phyloP scores from a whole-genome alignment of 108 stramenopile species.

The Skeletonema tropicum region DNA sequence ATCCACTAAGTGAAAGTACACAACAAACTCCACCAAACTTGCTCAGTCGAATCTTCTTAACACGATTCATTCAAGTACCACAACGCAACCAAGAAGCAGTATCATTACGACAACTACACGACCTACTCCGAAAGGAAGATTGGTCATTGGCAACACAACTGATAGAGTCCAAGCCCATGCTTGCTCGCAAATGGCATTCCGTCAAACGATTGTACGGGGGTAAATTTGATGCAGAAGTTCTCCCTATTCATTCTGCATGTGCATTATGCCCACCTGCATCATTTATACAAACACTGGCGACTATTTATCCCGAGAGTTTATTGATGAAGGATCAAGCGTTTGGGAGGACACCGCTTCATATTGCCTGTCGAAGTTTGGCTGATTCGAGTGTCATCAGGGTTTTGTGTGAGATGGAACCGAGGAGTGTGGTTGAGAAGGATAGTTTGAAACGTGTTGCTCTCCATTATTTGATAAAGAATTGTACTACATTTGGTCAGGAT shows the following conservation, averaged over 20 bases:
- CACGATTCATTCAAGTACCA: background rate
- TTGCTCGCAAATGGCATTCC: slow-evolving; percentile 36
- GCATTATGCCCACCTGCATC: slow-evolving; percentile 36
- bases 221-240: slow-evolving; percentile 27
- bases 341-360: slow-evolving; percentile 40
- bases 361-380: slow-evolving; percentile 44
- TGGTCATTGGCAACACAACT: slow-evolving; percentile 42
- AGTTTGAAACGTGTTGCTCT: slow-evolving; percentile 30
- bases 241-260: slow-evolving; percentile 39
- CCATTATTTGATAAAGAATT: slow-evolving; percentile 50
- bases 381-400: slow-evolving; percentile 34
- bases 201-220: slow-evolving; percentile 41
- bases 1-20: background rate
- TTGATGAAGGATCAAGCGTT: slow-evolving; percentile 42
- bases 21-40: background rate
- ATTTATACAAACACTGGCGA: slow-evolving; percentile 21
- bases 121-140: slow-evolving; percentile 36
- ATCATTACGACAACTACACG: slow-evolving; percentile 23
- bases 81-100: background rate
- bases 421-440: slow-evolving; percentile 38
- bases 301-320: slow-evolving; percentile 27
- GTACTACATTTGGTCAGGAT: slow-evolving; percentile 24
- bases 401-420: slow-evolving; percentile 39
- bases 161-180: slow-evolving; percentile 19
- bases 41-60: background rate